Percentiles rank a stretch among this genome's conserved stretches.
Evolutionary conservation across 805 yeast species (phyloP).

Genomic region (Schizosaccharomyces cryophilus): DNA sequence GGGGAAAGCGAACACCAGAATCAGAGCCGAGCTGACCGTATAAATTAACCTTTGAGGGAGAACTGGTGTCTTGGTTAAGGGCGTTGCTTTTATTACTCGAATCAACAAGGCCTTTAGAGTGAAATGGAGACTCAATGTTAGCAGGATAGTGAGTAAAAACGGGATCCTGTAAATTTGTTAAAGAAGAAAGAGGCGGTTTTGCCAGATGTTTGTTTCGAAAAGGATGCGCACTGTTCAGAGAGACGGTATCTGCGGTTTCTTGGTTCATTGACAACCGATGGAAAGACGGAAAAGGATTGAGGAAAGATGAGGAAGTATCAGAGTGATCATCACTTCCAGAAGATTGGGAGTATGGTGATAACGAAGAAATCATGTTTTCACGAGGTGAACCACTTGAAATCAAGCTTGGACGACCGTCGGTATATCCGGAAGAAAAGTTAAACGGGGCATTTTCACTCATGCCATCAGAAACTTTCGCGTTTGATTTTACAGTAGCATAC

Average conservation of each 20-base stretch:
- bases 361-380: too few relatives aligned
- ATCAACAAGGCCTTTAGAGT: too few relatives aligned
- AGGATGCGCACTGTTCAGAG: too few relatives aligned
- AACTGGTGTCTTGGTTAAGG: too few relatives aligned
- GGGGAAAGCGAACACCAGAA: background rate
- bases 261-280: background rate
- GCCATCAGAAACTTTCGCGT: background rate
- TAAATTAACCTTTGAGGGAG: background rate
- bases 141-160: too few relatives aligned
- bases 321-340: background rate
- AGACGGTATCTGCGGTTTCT: background rate
- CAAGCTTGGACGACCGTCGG: background rate
- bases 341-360: too few relatives aligned
- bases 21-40: background rate
- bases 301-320: background rate
- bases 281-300: background rate
- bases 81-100: too few relatives aligned
- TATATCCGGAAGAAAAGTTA: background rate
- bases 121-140: too few relatives aligned
- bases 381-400: background rate
- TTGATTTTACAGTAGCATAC: background rate
- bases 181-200: too few relatives aligned
- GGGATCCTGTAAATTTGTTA: too few relatives aligned
- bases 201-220: too few relatives aligned
- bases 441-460: background rate